A percentile compares a stretch with the other conserved stretches of the same genome.
phyloP scores from a whole-genome alignment of 805 yeast genomes.

The Suhomyces sp. region DNA sequence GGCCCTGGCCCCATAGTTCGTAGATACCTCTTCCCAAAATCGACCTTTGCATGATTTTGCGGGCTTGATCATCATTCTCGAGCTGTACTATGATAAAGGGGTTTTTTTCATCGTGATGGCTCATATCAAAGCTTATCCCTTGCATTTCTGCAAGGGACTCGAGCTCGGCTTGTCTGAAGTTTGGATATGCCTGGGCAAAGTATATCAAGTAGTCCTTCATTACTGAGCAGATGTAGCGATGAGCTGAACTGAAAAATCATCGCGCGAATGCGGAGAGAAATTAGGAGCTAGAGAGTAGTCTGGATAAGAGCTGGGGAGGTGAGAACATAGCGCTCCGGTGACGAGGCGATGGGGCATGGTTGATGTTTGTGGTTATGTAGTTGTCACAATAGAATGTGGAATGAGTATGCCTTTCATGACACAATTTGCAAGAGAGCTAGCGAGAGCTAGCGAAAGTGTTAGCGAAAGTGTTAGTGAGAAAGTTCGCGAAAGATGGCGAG shows the following conservation, averaged over 20 bases:
- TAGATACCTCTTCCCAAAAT: constrained; percentile 73
- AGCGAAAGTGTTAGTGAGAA: too few relatives aligned
- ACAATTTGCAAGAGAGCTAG: too few relatives aligned
- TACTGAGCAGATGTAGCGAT: background rate
- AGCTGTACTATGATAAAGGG: constrained; percentile 76
- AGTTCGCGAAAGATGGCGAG: too few relatives aligned
- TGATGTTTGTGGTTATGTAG: background rate
- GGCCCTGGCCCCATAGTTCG: constrained; percentile 80
- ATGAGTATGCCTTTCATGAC: background rate
- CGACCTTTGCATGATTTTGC: constrained; percentile 59
- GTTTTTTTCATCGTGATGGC: constrained; percentile 49
- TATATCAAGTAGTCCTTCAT: constrained; percentile 69
- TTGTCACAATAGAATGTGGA: too few relatives aligned
- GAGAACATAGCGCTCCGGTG: background rate
- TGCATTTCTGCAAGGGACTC: constrained; percentile 75
- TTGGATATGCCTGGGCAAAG: constrained; percentile 79
- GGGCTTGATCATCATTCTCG: constrained; percentile 65
- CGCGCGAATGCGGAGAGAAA: background rate
- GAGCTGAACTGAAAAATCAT: background rate
- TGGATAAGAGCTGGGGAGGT: background rate
- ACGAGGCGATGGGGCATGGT: background rate
- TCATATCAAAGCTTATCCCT: constrained; percentile 55
- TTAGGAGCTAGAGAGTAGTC: background rate
- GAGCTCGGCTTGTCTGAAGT: constrained; percentile 77
- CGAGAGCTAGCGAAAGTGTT: too few relatives aligned